phyloP scores from a whole-genome alignment of 805 yeast genomes.

The Starmerella riodocensis region DNA sequence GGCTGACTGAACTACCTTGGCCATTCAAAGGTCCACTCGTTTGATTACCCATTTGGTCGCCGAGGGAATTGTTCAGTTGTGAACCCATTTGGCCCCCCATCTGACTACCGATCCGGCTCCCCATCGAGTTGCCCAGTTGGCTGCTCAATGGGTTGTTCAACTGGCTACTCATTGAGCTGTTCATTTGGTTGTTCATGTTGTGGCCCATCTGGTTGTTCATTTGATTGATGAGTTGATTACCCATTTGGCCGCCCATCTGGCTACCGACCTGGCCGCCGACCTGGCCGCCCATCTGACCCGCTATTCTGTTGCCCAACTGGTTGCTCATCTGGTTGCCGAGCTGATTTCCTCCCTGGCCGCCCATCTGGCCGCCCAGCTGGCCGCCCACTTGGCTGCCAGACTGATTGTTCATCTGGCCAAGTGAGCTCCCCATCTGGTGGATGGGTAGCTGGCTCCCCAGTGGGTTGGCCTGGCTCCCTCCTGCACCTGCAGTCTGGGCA shows the following conservation, averaged over 20 bases:
- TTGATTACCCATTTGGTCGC: not conserved
- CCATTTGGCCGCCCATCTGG: constrained; percentile 7
- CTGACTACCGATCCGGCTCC: not conserved
- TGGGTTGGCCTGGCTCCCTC: too few relatives aligned
- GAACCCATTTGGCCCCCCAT: constrained; percentile 1
- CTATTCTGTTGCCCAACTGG: constrained; percentile 1
- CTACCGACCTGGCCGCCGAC: not conserved
- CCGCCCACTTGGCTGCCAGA: not conserved
- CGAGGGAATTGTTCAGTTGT: constrained; percentile 6
- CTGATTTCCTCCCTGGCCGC: constrained; percentile 2
- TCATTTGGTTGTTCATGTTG: constrained; percentile 6
- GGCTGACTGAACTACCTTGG: not conserved
- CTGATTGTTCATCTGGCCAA: not conserved
- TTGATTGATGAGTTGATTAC: not conserved
- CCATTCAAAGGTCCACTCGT: constrained; percentile 3
- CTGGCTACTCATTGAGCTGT: not conserved
- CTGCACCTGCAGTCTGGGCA: too few relatives aligned
- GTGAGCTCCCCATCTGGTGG: too few relatives aligned
- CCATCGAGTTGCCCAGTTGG: constrained; percentile 6
- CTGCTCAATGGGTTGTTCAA: not conserved
- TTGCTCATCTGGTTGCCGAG: not conserved
- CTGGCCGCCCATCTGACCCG: not conserved
- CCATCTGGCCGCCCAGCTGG: constrained; percentile 1
- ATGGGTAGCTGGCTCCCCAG: too few relatives aligned
- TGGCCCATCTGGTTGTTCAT: constrained; percentile 1